phyloP scores from a whole-genome alignment of 345 rosid genomes.

The Sonneratia alba region DNA sequence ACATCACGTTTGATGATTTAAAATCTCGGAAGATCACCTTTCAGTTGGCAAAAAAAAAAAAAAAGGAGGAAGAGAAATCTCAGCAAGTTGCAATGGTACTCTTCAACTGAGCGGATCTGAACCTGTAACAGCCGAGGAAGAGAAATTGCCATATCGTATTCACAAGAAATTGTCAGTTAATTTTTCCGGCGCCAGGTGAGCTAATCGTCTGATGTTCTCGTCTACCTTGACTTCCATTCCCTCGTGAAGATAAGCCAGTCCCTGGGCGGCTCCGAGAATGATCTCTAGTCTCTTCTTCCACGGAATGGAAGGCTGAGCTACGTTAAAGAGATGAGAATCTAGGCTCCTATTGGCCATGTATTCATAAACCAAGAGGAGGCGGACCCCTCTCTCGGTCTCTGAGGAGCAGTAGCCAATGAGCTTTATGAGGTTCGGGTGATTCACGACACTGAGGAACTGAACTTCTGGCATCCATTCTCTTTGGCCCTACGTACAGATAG shows the following conservation, averaged over 20 bases:
- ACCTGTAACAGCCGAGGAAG: too few species aligned
- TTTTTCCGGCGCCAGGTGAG: background rate
- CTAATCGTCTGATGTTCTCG: background rate
- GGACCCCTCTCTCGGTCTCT: constrained; percentile 57
- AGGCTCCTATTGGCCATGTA: constrained; percentile 73
- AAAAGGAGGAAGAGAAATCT: background rate
- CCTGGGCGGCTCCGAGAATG: constrained; percentile 38
- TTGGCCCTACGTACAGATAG: constrained; percentile 42
- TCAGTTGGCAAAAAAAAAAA: background rate
- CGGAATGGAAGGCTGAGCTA: constrained; percentile 25
- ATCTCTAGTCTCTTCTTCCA: constrained; percentile 53
- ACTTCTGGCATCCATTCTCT: constrained; percentile 91
- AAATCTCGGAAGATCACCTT: constrained; percentile 92
- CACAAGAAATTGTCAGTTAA: too few species aligned
- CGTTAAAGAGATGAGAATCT: constrained; percentile 67
- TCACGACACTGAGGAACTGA: constrained; percentile 69
- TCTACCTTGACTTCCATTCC: constrained; percentile 61
- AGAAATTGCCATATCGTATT: too few species aligned
- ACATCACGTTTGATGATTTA: constrained; percentile 80
- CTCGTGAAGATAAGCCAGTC: constrained; percentile 66
- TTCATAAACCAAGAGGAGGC: constrained; percentile 67
- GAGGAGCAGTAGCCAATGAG: constrained; percentile 70
- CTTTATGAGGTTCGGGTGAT: constrained; percentile 76
- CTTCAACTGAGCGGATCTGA: too few species aligned
- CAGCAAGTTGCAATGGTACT: background rate